These are phyloP conservation scores for Russula virescens DNA, from an alignment of 768 basidiomycete species.

Conservation along the genomic window DNA sequence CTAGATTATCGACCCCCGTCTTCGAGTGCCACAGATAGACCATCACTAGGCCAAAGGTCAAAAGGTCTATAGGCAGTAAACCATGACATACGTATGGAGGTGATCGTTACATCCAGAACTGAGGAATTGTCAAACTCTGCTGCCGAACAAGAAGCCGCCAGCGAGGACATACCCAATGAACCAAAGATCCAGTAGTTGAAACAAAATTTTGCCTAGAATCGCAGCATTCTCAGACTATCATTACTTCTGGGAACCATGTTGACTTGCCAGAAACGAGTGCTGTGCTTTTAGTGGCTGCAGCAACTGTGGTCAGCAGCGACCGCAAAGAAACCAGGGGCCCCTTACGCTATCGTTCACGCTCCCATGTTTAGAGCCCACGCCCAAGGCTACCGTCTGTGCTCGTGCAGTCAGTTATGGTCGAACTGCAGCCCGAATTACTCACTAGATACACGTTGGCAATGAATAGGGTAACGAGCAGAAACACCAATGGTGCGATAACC, in stretches of 20 bases:
- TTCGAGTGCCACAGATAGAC: constrained; percentile 38
- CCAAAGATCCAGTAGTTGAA: constrained; percentile 45
- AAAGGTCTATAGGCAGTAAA: neutral
- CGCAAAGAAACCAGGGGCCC: neutral
- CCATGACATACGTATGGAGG: constrained; percentile 34
- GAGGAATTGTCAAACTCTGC: neutral
- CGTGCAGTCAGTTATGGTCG: neutral
- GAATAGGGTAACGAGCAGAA: constrained; percentile 33
- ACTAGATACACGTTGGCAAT: constrained; percentile 40
- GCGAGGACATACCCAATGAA: constrained; percentile 34
- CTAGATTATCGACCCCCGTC: constrained; percentile 32
- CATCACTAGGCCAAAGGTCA: constrained; percentile 32
- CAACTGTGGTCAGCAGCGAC: neutral
- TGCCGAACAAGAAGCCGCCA: neutral
- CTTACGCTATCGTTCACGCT: constrained; percentile 21
- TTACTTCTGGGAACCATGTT: neutral
- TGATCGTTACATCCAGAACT: constrained; percentile 40
- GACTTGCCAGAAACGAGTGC: constrained; percentile 19
- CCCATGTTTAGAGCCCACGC: constrained; percentile 7
- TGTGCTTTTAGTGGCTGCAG: constrained; percentile 19
- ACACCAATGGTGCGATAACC: constrained; percentile 34
- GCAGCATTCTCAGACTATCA: neutral
- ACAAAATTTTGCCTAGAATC: constrained; percentile 35
- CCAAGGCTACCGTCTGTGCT: constrained; percentile 16
- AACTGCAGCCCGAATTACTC: neutral